phyloP scores from a whole-genome alignment of 2,329 filamentous ascomycete genomes.

The Scytalidium lignicola region DNA sequence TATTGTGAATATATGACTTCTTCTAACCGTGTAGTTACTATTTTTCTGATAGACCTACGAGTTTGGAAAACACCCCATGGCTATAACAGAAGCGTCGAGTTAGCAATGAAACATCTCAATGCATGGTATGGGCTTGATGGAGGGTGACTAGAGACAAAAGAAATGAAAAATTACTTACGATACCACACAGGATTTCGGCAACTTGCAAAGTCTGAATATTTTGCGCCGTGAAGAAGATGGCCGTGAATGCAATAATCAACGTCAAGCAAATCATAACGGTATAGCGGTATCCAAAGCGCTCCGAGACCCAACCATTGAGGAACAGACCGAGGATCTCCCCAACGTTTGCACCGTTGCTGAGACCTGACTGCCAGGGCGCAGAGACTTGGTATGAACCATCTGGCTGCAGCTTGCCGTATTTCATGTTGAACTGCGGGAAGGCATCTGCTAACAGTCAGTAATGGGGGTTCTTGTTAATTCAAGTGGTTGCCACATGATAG shows the following conservation, averaged over 20 bases:
- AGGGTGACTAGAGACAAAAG: too few relatives aligned
- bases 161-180: constrained; percentile 24
- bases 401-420: constrained; percentile 28
- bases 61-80: constrained; percentile 39
- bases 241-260: constrained; percentile 40
- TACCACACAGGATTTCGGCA: constrained; percentile 44
- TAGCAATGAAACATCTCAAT: neutral
- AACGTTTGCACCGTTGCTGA: constrained; percentile 28
- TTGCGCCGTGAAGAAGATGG: constrained; percentile 46
- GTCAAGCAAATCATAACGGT: constrained; percentile 42
- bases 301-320: constrained; percentile 43
- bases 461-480: constrained; percentile 19
- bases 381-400: constrained; percentile 29
- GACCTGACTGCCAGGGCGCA: constrained; percentile 30
- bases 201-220: constrained; percentile 41
- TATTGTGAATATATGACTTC: neutral
- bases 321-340: constrained; percentile 44
- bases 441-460: constrained; percentile 6
- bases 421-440: constrained; percentile 28
- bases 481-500: neutral
- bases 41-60: constrained; percentile 32
- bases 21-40: too few relatives aligned
- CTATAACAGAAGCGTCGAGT: constrained; percentile 12
- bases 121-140: too few relatives aligned
- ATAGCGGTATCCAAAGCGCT: constrained; percentile 46